phyloP scores from a whole-genome alignment of 2,329 filamentous ascomycete genomes.

The Chaetomiaceae sp. region DNA sequence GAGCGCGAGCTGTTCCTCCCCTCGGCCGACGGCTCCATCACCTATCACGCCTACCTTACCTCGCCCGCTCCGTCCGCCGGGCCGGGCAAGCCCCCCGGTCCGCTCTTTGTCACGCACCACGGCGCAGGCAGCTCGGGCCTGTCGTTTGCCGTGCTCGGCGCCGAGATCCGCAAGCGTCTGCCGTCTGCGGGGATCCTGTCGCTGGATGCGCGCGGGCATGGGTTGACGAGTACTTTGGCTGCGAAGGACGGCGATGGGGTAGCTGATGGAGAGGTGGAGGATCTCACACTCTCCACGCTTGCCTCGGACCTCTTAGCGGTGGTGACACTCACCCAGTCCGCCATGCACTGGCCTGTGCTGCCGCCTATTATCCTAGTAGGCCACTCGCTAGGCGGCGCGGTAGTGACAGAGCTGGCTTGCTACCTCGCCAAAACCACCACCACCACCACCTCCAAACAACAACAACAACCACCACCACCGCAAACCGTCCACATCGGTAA shows the following conservation, averaged over 20 bases:
- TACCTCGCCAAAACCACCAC: conserved; percentile 35
- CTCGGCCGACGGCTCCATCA: conserved; percentile 41
- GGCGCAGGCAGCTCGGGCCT: conserved; percentile 90
- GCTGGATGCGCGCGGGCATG: conserved; percentile 82
- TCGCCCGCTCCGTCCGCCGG: conserved; percentile 51
- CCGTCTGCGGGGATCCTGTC: conserved; percentile 80
- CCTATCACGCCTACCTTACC: conserved; percentile 82
- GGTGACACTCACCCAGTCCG: conserved; percentile 59
- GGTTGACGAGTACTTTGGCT: conserved; percentile 52
- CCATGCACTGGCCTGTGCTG: conserved; percentile 68
- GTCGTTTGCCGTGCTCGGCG: conserved; percentile 78
- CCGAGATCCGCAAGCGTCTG: conserved; percentile 70
- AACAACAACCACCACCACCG: neutral
- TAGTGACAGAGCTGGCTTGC: conserved; percentile 65
- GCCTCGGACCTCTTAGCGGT: conserved; percentile 67
- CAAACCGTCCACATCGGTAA: no score
- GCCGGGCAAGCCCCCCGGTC: conserved; percentile 51
- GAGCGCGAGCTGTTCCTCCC: conserved; percentile 76
- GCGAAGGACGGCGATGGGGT: conserved; percentile 27
- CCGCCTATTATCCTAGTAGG: conserved; percentile 80
- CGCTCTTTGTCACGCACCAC: conserved; percentile 90
- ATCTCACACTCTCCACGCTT: conserved; percentile 70
- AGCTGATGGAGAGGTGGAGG: conserved; percentile 37
- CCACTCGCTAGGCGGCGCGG: conserved; percentile 88
- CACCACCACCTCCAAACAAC: conserved; percentile 36